phyloP scores from a whole-genome alignment of 208 protist genomes.

The Leishmania braziliensis region DNA sequence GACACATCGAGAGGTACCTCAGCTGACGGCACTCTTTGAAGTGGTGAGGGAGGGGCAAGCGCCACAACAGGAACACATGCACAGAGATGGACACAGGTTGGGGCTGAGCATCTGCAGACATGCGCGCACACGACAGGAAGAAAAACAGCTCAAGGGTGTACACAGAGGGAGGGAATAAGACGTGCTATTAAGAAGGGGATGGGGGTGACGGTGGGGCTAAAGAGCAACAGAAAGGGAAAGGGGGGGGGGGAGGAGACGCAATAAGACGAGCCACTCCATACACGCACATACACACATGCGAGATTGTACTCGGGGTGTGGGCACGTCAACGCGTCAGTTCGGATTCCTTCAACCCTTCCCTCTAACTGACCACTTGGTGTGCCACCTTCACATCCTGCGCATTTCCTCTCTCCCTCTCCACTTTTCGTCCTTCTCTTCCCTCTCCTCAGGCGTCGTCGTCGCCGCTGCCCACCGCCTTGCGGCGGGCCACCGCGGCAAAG shows the following conservation, averaged over 20 bases:
- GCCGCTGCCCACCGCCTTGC: slow-evolving; percentile 7
- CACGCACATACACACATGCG: neutral
- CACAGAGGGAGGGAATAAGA: neutral
- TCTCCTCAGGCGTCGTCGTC: neutral
- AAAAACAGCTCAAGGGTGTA: neutral
- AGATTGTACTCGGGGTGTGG: neutral
- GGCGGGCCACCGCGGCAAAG: slow-evolving; percentile 46
- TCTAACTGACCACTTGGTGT: neutral
- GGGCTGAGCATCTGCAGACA: neutral
- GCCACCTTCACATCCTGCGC: neutral
- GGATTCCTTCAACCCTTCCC: neutral
- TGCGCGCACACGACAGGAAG: neutral
- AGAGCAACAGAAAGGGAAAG: neutral
- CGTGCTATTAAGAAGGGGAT: neutral
- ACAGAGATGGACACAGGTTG: neutral
- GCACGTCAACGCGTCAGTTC: neutral
- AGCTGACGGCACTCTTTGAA: neutral
- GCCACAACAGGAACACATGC: neutral
- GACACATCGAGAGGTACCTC: neutral
- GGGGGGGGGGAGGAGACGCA: neutral
- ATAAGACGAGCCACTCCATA: neutral
- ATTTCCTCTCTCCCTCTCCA: neutral
- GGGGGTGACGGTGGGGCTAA: neutral
- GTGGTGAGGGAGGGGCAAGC: neutral
- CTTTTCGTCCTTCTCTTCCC: neutral